phyloP scores from a whole-genome alignment of 352 stramenopile species.

The Phytophthora podocarpi region DNA sequence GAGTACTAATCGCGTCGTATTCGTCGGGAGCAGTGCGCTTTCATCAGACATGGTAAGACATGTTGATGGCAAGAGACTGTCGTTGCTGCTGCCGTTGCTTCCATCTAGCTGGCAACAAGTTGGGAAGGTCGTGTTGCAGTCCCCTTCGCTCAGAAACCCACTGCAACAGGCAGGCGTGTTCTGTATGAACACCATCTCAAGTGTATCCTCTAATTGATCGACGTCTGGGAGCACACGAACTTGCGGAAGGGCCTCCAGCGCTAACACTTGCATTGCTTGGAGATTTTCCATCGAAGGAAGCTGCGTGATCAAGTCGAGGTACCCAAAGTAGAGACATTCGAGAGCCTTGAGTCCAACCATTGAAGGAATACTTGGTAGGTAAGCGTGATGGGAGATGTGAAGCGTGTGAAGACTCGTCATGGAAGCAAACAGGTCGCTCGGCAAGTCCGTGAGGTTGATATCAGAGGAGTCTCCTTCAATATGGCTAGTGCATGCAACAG shows the following conservation, averaged over 20 bases:
- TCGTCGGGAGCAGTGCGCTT: constrained; percentile 2
- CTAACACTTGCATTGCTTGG: constrained; percentile 20
- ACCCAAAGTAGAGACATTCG: constrained; percentile 31
- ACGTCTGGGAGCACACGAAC: constrained; percentile 24
- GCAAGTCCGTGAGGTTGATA: constrained; percentile 23
- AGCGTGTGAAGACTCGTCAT: constrained; percentile 35
- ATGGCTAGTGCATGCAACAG: constrained; percentile 22
- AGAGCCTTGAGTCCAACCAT: constrained; percentile 16
- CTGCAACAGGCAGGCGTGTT: constrained; percentile 30
- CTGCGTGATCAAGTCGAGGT: constrained; percentile 20
- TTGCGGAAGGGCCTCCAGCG: constrained; percentile 19
- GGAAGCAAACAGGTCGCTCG: constrained; percentile 26
- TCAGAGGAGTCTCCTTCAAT: constrained; percentile 30
- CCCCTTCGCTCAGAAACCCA: constrained; percentile 28
- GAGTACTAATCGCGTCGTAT: constrained; percentile 12
- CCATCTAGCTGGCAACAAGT: constrained; percentile 26
- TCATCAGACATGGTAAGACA: constrained; percentile 22
- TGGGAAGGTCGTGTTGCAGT: constrained; percentile 35
- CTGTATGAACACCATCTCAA: constrained; percentile 35
- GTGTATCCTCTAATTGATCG: constrained; percentile 15
- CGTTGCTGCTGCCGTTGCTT: not conserved
- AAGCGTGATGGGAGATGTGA: constrained; percentile 27
- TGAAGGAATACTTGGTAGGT: constrained; percentile 17
- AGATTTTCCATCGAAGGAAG: constrained; percentile 17
- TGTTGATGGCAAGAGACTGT: not conserved